Percentiles rank a stretch among this genome's conserved stretches.
phyloP scores from a whole-genome alignment of 331 rosid species.

The Phaseolus coccineus region DNA sequence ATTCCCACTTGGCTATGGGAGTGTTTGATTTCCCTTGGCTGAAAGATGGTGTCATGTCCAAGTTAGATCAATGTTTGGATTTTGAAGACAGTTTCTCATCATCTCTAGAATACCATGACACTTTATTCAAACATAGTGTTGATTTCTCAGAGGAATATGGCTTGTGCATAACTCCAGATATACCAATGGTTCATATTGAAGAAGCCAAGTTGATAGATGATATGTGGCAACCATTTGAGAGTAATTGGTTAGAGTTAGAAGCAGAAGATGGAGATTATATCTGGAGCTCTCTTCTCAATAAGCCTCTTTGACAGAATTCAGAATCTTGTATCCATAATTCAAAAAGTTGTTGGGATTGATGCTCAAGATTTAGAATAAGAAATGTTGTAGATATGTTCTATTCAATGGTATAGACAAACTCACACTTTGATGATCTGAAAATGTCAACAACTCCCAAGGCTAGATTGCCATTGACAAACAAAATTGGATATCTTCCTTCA shows the following conservation, averaged over 20 bases:
- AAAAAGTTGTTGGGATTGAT: not conserved
- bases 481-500: constrained; percentile 31
- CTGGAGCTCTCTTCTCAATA: constrained; percentile 60
- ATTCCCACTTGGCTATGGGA: constrained; percentile 54
- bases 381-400: not conserved
- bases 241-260: constrained; percentile 52
- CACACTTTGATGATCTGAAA: not conserved
- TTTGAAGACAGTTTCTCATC: constrained; percentile 69
- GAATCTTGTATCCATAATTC: not conserved
- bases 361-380: not conserved
- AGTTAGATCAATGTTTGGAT: constrained; percentile 60
- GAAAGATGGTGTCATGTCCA: constrained; percentile 75
- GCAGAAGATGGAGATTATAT: constrained; percentile 64
- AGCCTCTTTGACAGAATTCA: constrained; percentile 48
- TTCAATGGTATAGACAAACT: not conserved
- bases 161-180: constrained; percentile 44
- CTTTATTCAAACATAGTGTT: constrained; percentile 40
- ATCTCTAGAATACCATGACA: constrained; percentile 42
- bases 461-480: not conserved
- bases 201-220: constrained; percentile 51
- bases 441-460: not conserved
- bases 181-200: constrained; percentile 49
- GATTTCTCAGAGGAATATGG: constrained; percentile 53
- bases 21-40: constrained; percentile 97
- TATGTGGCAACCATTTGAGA: constrained; percentile 53